A percentile compares a stretch with the other conserved stretches of the same genome.
These are phyloP conservation scores for Isatis lusitanica DNA, from an alignment of 441 rosid species.

Conservation along the genomic window DNA sequence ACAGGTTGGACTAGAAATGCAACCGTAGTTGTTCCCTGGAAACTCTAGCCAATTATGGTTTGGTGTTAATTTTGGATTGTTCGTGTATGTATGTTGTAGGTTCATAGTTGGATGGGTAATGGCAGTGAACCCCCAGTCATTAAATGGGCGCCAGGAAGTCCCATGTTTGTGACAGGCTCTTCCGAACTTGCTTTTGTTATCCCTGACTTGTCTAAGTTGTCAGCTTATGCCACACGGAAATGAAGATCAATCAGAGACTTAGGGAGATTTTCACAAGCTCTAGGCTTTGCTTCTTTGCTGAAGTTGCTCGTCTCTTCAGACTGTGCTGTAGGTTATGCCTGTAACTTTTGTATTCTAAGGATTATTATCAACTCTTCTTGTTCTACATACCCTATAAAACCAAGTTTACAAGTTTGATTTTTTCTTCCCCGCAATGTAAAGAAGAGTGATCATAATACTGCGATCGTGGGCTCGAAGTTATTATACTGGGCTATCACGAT, in stretches of 20 bases:
- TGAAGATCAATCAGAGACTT: constrained; percentile 25
- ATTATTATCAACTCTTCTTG: too few relatives aligned
- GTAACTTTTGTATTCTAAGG: background rate
- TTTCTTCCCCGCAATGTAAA: too few relatives aligned
- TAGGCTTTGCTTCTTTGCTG: background rate
- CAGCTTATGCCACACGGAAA: constrained; percentile 85
- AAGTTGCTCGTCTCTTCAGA: background rate
- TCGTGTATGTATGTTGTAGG: constrained; percentile 43
- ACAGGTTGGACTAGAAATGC: constrained; percentile 56
- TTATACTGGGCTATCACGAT: background rate
- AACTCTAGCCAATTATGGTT: background rate
- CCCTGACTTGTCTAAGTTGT: constrained; percentile 86
- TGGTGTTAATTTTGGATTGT: background rate
- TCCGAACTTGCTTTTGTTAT: constrained; percentile 85
- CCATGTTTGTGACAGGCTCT: constrained; percentile 88
- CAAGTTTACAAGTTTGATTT: too few relatives aligned
- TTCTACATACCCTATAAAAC: too few relatives aligned
- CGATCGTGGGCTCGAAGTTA: background rate
- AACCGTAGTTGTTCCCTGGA: background rate
- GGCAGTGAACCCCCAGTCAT: constrained; percentile 76
- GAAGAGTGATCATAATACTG: background rate
- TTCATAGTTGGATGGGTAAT: constrained; percentile 82
- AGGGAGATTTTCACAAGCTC: background rate
- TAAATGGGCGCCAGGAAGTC: constrained; percentile 95
- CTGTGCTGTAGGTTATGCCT: background rate